Conservation (phyloP, 495 filamentous ascomycete genomes). For the Chlorociboria aeruginascens region DNA sequence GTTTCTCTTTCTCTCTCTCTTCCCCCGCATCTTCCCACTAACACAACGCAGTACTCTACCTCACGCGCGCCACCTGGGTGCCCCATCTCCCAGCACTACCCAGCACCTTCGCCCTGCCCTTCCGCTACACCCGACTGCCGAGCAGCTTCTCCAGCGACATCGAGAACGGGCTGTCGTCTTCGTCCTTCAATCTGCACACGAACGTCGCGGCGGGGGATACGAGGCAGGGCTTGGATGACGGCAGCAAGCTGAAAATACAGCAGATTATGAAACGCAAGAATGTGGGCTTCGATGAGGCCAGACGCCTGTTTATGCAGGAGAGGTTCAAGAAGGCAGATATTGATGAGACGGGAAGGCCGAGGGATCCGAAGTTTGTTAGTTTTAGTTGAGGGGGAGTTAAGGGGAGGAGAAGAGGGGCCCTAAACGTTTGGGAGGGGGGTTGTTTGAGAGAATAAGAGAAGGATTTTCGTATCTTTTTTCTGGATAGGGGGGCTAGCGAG, state of each 20-base stretch:
- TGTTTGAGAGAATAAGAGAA: background rate
- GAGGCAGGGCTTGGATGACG: conserved; percentile 67
- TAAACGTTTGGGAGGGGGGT: too few species aligned
- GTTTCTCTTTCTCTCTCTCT: background rate
- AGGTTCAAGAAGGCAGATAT: conserved; percentile 79
- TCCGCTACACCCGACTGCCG: conserved; percentile 60
- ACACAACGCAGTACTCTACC: conserved; percentile 47
- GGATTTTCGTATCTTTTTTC: too few species aligned
- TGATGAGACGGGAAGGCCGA: conserved; percentile 72
- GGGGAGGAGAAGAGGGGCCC: too few species aligned
- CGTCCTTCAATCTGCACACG: conserved; percentile 63
- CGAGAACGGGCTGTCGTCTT: conserved; percentile 72
- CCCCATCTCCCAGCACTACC: conserved; percentile 41
- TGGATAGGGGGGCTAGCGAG: too few species aligned
- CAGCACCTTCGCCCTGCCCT: conserved; percentile 39
- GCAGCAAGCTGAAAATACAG: conserved; percentile 66
- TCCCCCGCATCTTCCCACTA: conserved; percentile 6
- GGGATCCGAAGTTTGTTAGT: conserved; percentile 89
- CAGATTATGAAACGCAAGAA: conserved; percentile 73
- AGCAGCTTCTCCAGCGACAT: conserved; percentile 66
- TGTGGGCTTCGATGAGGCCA: conserved; percentile 82
- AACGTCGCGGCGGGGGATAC: conserved; percentile 71
- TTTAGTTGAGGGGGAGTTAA: conserved; percentile 43
- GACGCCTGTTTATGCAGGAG: conserved; percentile 71
- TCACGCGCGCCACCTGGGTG: conserved; percentile 70